phyloP scores from a whole-genome alignment of 768 basidiomycete genomes.

The Russula sp. region DNA sequence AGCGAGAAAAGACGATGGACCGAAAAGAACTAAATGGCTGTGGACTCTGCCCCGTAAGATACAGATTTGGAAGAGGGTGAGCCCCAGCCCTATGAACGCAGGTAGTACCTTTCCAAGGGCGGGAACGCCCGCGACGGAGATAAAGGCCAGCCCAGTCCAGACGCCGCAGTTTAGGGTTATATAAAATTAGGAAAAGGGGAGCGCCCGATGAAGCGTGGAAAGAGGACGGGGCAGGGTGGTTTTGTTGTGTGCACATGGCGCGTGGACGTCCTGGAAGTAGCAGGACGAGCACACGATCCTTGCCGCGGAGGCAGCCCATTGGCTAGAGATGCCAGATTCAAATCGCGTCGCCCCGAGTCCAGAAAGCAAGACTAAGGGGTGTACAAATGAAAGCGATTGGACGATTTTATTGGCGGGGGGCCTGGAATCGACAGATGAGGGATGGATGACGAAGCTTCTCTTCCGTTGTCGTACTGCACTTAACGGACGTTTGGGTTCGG shows the following conservation, averaged over 20 bases:
- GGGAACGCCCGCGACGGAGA: conserved; percentile 17
- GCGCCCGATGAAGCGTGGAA: conserved; percentile 8
- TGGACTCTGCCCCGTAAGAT: not conserved
- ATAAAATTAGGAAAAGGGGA: conserved; percentile 9
- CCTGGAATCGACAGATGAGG: conserved; percentile 3
- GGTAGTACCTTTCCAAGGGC: not conserved
- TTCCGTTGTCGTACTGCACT: not conserved
- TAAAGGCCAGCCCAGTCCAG: conserved; percentile 16
- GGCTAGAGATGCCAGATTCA: conserved; percentile 1
- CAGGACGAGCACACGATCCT: not conserved
- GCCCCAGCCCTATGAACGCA: conserved; percentile 9
- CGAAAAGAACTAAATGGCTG: not conserved
- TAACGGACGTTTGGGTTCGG: not conserved
- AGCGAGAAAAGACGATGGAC: conserved; percentile 2
- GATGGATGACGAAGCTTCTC: conserved; percentile 5
- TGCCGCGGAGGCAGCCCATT: not conserved
- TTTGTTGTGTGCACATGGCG: not conserved
- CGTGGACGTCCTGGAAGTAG: not conserved
- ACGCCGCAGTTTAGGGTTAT: conserved; percentile 16
- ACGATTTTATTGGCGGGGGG: conserved; percentile 3
- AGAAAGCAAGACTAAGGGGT: not conserved
- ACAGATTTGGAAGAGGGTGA: conserved; percentile 10
- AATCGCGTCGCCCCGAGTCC: not conserved
- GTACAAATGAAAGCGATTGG: not conserved
- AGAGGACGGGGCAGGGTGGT: not conserved